These are phyloP conservation scores for Penicillium samsonianum DNA, from an alignment of 495 filamentous ascomycete species.

Conservation along the genomic window DNA sequence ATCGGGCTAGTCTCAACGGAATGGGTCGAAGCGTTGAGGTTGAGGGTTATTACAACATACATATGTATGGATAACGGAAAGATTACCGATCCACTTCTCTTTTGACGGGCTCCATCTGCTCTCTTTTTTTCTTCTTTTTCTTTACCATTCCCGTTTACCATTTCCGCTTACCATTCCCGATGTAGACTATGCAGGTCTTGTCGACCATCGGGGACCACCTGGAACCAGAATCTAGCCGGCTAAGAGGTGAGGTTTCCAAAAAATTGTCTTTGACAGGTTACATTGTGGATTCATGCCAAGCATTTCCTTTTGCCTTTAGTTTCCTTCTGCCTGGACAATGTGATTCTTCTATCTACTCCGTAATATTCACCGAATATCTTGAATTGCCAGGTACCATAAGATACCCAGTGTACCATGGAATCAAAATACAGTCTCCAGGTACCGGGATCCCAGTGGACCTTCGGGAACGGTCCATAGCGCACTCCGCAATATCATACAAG, in stretches of 20 bases:
- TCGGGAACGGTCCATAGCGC: conserved; percentile 24
- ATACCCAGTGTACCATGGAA: no score
- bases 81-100: not conserved
- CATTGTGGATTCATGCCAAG: conserved; percentile 3
- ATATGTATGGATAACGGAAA: not conserved
- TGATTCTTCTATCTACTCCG: not conserved
- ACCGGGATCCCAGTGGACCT: conserved; percentile 13
- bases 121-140: not conserved
- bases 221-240: not conserved
- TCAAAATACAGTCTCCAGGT: not conserved
- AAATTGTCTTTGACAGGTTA: conserved; percentile 1
- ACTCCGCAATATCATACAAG: conserved; percentile 16
- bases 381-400: not conserved
- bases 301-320: not conserved
- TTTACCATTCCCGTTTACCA: not conserved
- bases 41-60: not conserved
- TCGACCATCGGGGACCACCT: not conserved
- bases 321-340: not conserved
- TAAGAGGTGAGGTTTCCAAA: not conserved
- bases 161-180: not conserved
- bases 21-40: conserved; percentile 4
- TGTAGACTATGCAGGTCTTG: conserved; percentile 9
- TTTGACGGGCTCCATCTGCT: not conserved
- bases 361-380: not conserved
- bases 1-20: conserved; percentile 16